Conservation (phyloP, 2,329 filamentous ascomycete genomes). For the Stromatinia cepivora region DNA sequence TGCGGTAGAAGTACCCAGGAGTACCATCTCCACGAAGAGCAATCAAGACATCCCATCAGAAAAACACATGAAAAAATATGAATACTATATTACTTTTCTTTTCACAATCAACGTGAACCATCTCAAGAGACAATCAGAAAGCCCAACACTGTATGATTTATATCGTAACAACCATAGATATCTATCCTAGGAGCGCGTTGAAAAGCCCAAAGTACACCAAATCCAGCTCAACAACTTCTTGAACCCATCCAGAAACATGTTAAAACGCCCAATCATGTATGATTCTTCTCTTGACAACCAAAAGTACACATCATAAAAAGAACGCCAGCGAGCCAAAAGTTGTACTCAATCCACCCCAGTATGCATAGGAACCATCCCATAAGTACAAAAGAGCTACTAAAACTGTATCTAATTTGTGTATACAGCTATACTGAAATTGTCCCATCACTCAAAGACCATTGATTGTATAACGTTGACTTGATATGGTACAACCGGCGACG, state of each 20-base stretch:
- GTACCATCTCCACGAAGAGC: neutral
- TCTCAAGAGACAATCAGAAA: neutral
- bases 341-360: too few species aligned
- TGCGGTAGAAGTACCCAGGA: too few species aligned
- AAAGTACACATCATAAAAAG: neutral
- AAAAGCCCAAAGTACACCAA: neutral
- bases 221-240: neutral
- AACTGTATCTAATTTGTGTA: too few species aligned
- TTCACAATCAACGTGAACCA: neutral
- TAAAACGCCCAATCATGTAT: neutral
- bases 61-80: neutral
- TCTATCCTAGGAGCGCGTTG: neutral
- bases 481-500: neutral
- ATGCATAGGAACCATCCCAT: too few species aligned
- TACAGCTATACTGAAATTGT: neutral
- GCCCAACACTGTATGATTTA: neutral
- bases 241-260: neutral
- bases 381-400: neutral
- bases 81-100: neutral
- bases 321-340: neutral
- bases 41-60: neutral
- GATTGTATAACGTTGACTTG: neutral
- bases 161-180: neutral
- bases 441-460: neutral
- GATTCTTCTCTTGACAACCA: neutral